Evolutionary conservation across 257 asterid species (phyloP), one percentile per base, ranked within the genome.

Genomic region (Jaltomata sinuosa): DNA sequence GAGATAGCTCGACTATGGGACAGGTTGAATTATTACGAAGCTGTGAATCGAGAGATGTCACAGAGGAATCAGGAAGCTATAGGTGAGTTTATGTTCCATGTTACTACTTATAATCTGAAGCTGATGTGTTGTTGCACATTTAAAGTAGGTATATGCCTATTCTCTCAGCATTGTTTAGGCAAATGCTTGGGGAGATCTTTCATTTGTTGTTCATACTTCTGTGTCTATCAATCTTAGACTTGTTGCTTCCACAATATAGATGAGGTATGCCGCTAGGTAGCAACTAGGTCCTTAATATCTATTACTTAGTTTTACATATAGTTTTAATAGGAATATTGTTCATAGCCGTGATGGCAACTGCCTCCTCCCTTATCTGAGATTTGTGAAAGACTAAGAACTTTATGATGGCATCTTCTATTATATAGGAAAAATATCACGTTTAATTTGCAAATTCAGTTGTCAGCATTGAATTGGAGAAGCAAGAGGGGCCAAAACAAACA

Each of bases 41-140:
- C 99, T 80, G 98, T 95, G 88, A 97, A 94, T 86, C 93, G 91
- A 87, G 97, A 97, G 91, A 95, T 97, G 99, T 97, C 98, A 76
- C 98, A 94, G 83, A 91, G 99, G 88, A 97, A 95, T 89, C 99
- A 97, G 91, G 97, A 95, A 92, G 91, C 94, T 64, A 87, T 97
- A 34, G 99, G 99, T 95, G 85, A 90, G 95, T 83, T 85, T n/a
- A 91, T 69, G 76, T 3, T 53, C 32, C 36, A 45, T 36, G 34
- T 11, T 55, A 11, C 64, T 74, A 31, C 81, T 25, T 59, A 45
- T 25, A 42, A 38, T 54, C 36, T 36, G 79, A 67, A 62, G 57
- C 79, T 38, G n/a, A 53, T 78, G 52, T 38, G 32, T 49, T 57
- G 57, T 54, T 34, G 38, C 74, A 38, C 25, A 25, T 22, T 81